Evolutionary conservation across 176 grass and related monocot genomes (phyloP), one percentile per base, ranked within the genome.

Genomic region (Eragrostis curvula): DNA sequence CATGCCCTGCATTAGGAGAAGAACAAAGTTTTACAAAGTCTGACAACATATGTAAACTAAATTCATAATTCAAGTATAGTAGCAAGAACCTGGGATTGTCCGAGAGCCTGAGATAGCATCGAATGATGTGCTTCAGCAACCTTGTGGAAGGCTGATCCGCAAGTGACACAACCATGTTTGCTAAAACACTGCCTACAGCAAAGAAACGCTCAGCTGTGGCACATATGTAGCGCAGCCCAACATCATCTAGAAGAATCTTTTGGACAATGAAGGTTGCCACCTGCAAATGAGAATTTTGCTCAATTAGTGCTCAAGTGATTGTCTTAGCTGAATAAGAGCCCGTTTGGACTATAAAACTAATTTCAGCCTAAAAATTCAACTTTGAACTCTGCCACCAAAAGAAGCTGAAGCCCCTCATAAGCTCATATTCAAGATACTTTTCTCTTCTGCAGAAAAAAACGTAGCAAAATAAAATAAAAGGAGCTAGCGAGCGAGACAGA

Each of bases 191-290:
- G 32, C 96, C 96, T 51, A 99, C 93, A 63, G 93, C 96, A 85
- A 93, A 99, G 85, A 99, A 98, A 27, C 92, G 92, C 86, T 99
- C 91, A 59, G 96, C 87, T 43, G 93, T 99, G 30, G 93, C 91
- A 65, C 96, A 98, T 16, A 99, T 95, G 67, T 99, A 96, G 41
- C 87, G 89, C 86, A 99, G 80, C 40, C 96, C 96, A 79, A 99
- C 89, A 70, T 99, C 96, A 85, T 99, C 96, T 50, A 99, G 85
- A 25, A 96, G 87, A 85, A 99, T 99, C 80, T 99, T 96, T 81
- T 99, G 96, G 25, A 99, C 96, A 74, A 99, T 99, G 77, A 99
- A 99, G 58, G 96, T 99, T n/a, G 96, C 96, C 43, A 99, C 96
- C 96, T 99, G 80, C 58, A 80, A 67, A 66, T 36, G 27, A 46